Conservation (phyloP, 2,329 filamentous ascomycete species). For the Cryphonectria japonica region DNA sequence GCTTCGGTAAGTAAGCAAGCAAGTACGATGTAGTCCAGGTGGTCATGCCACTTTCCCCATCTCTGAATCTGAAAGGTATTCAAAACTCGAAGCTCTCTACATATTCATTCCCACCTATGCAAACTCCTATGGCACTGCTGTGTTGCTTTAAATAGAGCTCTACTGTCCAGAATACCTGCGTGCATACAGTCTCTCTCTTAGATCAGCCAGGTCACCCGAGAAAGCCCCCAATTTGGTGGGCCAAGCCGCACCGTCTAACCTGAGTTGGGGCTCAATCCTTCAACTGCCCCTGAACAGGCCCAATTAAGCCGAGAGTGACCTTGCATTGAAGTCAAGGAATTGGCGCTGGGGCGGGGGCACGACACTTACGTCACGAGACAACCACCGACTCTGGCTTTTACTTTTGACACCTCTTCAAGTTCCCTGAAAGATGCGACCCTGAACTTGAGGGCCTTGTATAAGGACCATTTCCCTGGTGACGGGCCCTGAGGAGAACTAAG, state of each 20-base stretch:
- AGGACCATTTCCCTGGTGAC: background rate
- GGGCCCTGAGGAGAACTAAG: background rate
- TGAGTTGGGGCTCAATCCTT: constrained; percentile 22
- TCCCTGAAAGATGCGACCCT: background rate
- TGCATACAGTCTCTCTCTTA: background rate
- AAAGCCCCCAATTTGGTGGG: constrained; percentile 1
- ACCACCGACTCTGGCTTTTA: background rate
- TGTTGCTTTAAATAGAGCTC: constrained; percentile 3
- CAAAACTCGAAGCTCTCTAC: background rate
- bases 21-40: background rate
- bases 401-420: background rate
- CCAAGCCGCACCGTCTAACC: constrained; percentile 17
- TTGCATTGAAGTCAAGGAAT: constrained; percentile 15
- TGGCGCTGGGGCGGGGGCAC: constrained; percentile 5
- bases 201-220: constrained; percentile 1
- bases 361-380: constrained; percentile 29
- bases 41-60: background rate
- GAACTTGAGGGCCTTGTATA: background rate
- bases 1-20: too few species aligned
- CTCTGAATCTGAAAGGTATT: background rate
- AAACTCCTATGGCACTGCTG: background rate
- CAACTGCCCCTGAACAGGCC: constrained; percentile 18
- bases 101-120: background rate
- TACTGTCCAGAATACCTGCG: background rate
- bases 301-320: constrained; percentile 4